Base-by-base conservation (phyloP, 164 flowering plant genomes). In the Magnolia sinica region DNA sequence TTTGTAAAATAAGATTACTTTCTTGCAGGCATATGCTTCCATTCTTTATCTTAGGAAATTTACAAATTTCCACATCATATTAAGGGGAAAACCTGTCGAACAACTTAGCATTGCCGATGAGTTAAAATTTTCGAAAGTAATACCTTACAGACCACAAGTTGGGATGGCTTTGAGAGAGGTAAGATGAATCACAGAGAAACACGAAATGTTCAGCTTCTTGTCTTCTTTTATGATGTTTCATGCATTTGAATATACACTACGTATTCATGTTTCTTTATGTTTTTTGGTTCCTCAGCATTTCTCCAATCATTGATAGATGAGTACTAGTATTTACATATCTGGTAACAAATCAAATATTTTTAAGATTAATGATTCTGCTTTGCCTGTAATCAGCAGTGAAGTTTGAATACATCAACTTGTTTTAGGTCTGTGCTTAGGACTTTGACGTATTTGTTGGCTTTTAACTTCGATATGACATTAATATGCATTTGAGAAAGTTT, bases 51-150 rank as follows among this genome's bases (percentile, higher is more conserved):
- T 90, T 67, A 87, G 84, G 79, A 89, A 85, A 76, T 91, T 94
- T 66, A 77, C 85, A 22, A 86, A 94, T 74, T 96, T 94, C 80
- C 71, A 76, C 5, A 91, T 96, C 20, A 81, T 92, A 71, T 75
- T 96, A 66, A 87, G 98, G 81, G 99, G 99, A 73, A 87, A 85
- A 77, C 90, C 94, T 74, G 91, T 96, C 23, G 73, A 89, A 83
- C 99, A 96, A 83, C 84, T 71, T 69, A 76, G 79, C 81, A 87
- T 94, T 81, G 90, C 86, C 7, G 94, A 91, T 76, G 92, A 90
- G 58, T 79, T 96, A 81, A 87, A 81, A 76, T 76, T 86, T 81
- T 31, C 81, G 13, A 69, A 87, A 76, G 86, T 84, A 19, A 78
- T 88, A 9, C 45, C 70, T 8, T 96, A 96, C 86, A 90, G 74